A percentile compares a stretch with the other conserved stretches of the same genome.
phyloP scores from a whole-genome alignment of 805 yeast genomes.

The Grigorovia jiainica region DNA sequence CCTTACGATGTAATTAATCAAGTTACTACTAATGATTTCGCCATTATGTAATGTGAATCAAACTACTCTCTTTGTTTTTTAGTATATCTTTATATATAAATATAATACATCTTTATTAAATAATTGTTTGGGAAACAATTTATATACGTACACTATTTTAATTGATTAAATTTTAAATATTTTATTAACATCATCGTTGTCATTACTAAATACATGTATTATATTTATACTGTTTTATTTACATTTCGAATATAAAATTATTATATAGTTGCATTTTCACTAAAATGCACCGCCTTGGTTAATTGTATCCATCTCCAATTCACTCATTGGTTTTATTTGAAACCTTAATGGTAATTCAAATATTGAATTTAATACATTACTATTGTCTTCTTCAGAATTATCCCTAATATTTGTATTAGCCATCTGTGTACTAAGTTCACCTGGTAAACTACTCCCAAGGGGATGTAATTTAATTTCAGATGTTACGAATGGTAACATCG shows the following conservation, averaged over 20 bases:
- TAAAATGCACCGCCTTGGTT: slow-evolving; percentile 78
- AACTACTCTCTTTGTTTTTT: no score
- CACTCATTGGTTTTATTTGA: slow-evolving; percentile 55
- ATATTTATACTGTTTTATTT: no score
- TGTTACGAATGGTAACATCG: slow-evolving; percentile 25
- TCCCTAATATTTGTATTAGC: no score
- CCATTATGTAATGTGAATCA: background rate
- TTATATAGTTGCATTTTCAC: no score
- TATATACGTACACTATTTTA: background rate
- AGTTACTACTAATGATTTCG: background rate
- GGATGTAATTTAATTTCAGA: slow-evolving; percentile 17
- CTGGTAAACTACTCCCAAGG: slow-evolving; percentile 23
- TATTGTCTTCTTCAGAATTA: no score
- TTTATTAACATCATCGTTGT: no score
- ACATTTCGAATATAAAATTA: no score
- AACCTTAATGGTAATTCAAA: slow-evolving; percentile 64
- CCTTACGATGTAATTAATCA: slow-evolving; percentile 51
- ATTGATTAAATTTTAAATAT: no score
- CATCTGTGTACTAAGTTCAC: no score
- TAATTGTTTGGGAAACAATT: background rate
- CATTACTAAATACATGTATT: no score
- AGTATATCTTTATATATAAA: no score
- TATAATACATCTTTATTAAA: slow-evolving; percentile 42
- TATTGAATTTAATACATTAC: slow-evolving; percentile 46
- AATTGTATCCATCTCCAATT: slow-evolving; percentile 64